A percentile compares a stretch with the other conserved stretches of the same genome.
Conservation (phyloP, 2,329 filamentous ascomycete genomes). For the Drechslerella coelobrocha region DNA sequence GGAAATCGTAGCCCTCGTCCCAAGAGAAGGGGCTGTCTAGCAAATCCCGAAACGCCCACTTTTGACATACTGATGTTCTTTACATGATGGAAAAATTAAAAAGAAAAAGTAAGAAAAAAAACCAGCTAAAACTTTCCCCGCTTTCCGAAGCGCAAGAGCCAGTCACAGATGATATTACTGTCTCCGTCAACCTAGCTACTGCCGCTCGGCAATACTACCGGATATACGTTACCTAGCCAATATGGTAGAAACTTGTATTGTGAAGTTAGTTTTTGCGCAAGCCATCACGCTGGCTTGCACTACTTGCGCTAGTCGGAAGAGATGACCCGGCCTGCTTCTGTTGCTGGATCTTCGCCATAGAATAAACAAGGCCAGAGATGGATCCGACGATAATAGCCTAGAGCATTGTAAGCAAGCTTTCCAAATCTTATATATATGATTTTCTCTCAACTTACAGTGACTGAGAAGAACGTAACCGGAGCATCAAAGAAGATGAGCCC, state of each 20-base stretch:
- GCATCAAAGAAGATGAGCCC: conserved; percentile 95
- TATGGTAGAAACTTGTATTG: background rate
- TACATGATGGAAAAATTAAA: conserved; percentile 24
- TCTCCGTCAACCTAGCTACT: background rate
- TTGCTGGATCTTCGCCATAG: conserved; percentile 84
- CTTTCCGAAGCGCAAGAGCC: conserved; percentile 1
- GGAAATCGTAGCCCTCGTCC: conserved; percentile 32
- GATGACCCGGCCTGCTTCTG: conserved; percentile 72
- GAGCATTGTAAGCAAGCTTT: conserved; percentile 1
- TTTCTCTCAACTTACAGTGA: conserved; percentile 53
- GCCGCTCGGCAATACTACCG: background rate
- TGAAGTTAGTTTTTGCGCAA: conserved; percentile 63
- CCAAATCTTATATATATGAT: background rate
- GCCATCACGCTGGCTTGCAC: conserved; percentile 86
- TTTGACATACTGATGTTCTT: conserved; percentile 38
- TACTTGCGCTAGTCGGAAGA: conserved; percentile 82
- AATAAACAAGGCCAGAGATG: conserved; percentile 87
- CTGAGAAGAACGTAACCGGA: conserved; percentile 85
- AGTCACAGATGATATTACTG: background rate
- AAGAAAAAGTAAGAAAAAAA: conserved; percentile 1
- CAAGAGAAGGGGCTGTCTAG: conserved; percentile 28
- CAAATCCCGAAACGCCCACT: conserved; percentile 47
- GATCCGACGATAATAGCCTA: conserved; percentile 92
- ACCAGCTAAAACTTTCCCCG: background rate
- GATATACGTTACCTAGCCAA: background rate